These are phyloP conservation scores for Taphrina sp. DNA, from an alignment of 1,139 yeast species.

Conservation along the genomic window DNA sequence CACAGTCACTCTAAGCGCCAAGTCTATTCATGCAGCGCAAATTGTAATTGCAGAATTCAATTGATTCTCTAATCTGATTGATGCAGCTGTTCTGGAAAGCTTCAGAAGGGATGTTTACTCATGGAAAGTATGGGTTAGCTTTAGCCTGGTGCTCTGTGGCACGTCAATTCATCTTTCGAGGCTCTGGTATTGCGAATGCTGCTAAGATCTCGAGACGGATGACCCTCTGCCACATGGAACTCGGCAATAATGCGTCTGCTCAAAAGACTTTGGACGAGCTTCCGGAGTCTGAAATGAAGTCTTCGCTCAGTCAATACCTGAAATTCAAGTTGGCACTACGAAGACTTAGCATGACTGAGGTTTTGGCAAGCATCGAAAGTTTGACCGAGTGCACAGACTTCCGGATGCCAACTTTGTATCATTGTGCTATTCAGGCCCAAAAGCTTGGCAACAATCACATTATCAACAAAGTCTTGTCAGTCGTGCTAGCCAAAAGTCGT, in stretches of 20 bases:
- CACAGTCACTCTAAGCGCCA: constrained; percentile 18
- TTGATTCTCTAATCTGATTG: not conserved
- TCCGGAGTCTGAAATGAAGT: constrained; percentile 23
- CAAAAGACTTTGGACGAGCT: constrained; percentile 12
- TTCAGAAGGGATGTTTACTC: constrained; percentile 31
- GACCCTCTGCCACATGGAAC: constrained; percentile 33
- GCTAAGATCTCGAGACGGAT: constrained; percentile 34
- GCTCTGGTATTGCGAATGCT: constrained; percentile 32
- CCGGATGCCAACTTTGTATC: constrained; percentile 27
- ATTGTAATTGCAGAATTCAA: constrained; percentile 24
- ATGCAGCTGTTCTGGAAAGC: constrained; percentile 35
- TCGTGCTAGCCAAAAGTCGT: constrained; percentile 21
- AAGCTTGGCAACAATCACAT: constrained; percentile 33
- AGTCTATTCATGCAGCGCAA: constrained; percentile 34
- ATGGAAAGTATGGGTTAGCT: constrained; percentile 26
- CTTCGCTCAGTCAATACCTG: constrained; percentile 35
- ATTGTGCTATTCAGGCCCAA: constrained; percentile 37
- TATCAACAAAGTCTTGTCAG: constrained; percentile 29
- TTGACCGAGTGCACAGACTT: constrained; percentile 18
- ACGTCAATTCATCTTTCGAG: constrained; percentile 23
- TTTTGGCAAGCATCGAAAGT: constrained; percentile 23
- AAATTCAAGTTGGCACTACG: constrained; percentile 31
- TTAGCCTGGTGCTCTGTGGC: constrained; percentile 35
- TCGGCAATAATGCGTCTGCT: constrained; percentile 29
- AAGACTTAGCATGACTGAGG: constrained; percentile 6